These are phyloP conservation scores for Alisma plantagoaquatica DNA, from an alignment of 106 monocot genomes.

Conservation along the genomic window DNA sequence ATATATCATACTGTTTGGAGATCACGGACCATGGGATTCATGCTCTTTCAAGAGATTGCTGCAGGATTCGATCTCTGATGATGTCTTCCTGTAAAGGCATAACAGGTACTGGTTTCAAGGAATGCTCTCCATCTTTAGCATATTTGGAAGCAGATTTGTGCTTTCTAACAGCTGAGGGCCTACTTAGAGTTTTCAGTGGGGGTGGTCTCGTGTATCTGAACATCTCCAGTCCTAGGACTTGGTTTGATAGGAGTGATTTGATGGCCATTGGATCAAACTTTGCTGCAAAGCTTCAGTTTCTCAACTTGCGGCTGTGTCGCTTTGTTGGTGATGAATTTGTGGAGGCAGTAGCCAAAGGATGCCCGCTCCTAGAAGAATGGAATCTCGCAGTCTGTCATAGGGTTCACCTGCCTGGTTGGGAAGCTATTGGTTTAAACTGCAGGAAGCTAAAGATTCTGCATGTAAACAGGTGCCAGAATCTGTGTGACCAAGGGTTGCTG, in stretches of 20 bases:
- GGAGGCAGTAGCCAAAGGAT: constrained; percentile 47
- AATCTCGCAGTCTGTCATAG: constrained; percentile 75
- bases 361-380: constrained; percentile 82
- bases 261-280: constrained; percentile 25
- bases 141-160: constrained; percentile 82
- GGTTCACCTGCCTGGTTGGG: constrained; percentile 52
- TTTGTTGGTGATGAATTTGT: constrained; percentile 49
- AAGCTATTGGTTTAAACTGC: constrained; percentile 46
- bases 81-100: constrained; percentile 55
- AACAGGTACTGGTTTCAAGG: constrained; percentile 48
- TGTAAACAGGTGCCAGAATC: constrained; percentile 72
- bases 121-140: constrained; percentile 35
- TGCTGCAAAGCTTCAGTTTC: constrained; percentile 32
- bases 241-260: constrained; percentile 26
- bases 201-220: constrained; percentile 74
- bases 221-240: constrained; percentile 30
- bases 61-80: constrained; percentile 31
- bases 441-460: constrained; percentile 53
- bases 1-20: constrained; percentile 40
- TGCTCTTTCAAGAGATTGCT: constrained; percentile 36
- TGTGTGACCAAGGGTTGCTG: constrained; percentile 53
- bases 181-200: constrained; percentile 36
- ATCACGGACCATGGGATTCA: constrained; percentile 57
- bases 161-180: constrained; percentile 46
- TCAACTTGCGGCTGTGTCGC: constrained; percentile 66